phyloP scores from a whole-genome alignment of 129 eudicot genomes.

The Daucus carota region DH1_v3.0 NC_030384.2:40086001-40086500 shows the following conservation, averaged over 20 bases:
- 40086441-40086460: not conserved
- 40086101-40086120: not conserved
- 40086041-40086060: too few relatives aligned
- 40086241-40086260: not conserved
- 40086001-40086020: too few relatives aligned
- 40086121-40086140: not conserved
- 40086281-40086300: not conserved
- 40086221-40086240: not conserved
- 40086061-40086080: too few relatives aligned
- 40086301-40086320: not conserved
- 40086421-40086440: constrained; percentile 25
- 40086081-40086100: not conserved
- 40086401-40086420: constrained; percentile 22
- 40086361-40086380: constrained; percentile 1
- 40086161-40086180: not conserved
- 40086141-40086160: not conserved
- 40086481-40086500: not conserved
- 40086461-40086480: not conserved
- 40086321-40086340: constrained; percentile 11
- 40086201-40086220: not conserved
- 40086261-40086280: not conserved
- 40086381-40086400: constrained; percentile 5
- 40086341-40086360: not conserved
- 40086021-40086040: too few relatives aligned
- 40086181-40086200: not conserved